Percentiles rank a stretch among this genome's conserved stretches.
Conservation (phyloP, 2,329 filamentous ascomycete genomes). For the Rosellinia necatrix region DNA sequence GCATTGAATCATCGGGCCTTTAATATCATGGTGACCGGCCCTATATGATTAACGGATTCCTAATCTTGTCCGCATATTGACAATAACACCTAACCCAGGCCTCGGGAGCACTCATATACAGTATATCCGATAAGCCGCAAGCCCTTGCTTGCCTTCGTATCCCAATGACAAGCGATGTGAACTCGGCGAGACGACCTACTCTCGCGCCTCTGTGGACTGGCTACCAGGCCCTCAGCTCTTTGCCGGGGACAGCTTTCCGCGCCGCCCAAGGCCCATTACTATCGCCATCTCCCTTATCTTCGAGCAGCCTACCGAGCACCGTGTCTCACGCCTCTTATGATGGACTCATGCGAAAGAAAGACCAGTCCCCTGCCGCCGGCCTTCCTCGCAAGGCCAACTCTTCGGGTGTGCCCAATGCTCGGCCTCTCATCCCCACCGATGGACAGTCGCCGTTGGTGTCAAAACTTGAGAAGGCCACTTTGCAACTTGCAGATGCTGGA, state of each 20-base stretch:
- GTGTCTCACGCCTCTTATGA: constrained; percentile 43
- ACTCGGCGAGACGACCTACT: constrained; percentile 39
- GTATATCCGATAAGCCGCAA: too few relatives aligned
- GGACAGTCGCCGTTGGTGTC: constrained; percentile 38
- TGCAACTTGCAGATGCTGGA: constrained; percentile 25
- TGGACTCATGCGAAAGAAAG: constrained; percentile 43
- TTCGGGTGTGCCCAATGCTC: constrained; percentile 28
- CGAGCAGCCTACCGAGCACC: constrained; percentile 42
- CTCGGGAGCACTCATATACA: too few relatives aligned
- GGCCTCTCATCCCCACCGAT: constrained; percentile 36
- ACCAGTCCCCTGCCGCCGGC: constrained; percentile 43
- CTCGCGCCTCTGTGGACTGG: constrained; percentile 45
- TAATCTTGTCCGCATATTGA: background rate
- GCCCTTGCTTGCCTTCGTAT: background rate
- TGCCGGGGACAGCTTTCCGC: constrained; percentile 32
- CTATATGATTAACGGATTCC: background rate
- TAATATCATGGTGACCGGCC: constrained; percentile 20
- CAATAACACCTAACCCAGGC: too few relatives aligned
- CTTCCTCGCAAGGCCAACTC: constrained; percentile 38
- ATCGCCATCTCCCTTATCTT: constrained; percentile 40
- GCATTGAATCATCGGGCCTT: constrained; percentile 25
- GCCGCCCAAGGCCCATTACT: constrained; percentile 35
- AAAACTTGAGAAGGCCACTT: constrained; percentile 36
- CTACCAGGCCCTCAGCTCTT: constrained; percentile 35
- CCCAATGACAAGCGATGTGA: constrained; percentile 39